A percentile compares a stretch with the other conserved stretches of the same genome.
Evolutionary conservation across 1,139 yeast genomes (phyloP).

Genomic region (Candida freyschussii): DNA sequence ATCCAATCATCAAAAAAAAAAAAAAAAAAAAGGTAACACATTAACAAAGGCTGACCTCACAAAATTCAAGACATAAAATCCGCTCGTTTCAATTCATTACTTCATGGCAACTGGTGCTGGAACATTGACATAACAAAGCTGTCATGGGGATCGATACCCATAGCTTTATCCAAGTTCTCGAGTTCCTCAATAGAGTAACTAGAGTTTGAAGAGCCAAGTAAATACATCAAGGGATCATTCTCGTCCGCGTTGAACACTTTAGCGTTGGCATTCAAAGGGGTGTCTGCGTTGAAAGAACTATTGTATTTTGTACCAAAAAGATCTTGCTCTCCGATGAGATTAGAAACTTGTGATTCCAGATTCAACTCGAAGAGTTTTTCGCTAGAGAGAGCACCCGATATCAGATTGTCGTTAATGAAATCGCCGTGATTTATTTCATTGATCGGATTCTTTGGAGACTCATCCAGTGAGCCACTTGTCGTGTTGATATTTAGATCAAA

Average conservation of each 20-base stretch:
- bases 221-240: constrained; percentile 20
- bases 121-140: constrained; percentile 24
- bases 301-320: constrained; percentile 6
- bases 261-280: constrained; percentile 9
- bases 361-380: constrained; percentile 8
- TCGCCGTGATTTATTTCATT: not conserved
- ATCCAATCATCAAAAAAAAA: no score
- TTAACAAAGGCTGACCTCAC: no score
- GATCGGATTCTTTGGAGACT: not conserved
- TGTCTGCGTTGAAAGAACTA: constrained; percentile 4
- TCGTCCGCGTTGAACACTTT: constrained; percentile 11
- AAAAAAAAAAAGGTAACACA: no score
- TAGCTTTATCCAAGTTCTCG: constrained; percentile 25
- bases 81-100: no score
- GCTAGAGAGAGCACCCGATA: constrained; percentile 1
- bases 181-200: constrained; percentile 23
- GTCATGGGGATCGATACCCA: constrained; percentile 25
- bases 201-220: constrained; percentile 18
- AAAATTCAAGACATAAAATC: no score
- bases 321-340: constrained; percentile 5
- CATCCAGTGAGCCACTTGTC: constrained; percentile 2
- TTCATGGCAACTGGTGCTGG: constrained; percentile 12
- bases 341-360: constrained; percentile 4
- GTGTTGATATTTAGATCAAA: constrained; percentile 7
- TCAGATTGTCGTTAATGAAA: constrained; percentile 1